These are phyloP conservation scores for Leccinum imitatum DNA, from an alignment of 768 basidiomycete genomes.

Conservation along the genomic window DNA sequence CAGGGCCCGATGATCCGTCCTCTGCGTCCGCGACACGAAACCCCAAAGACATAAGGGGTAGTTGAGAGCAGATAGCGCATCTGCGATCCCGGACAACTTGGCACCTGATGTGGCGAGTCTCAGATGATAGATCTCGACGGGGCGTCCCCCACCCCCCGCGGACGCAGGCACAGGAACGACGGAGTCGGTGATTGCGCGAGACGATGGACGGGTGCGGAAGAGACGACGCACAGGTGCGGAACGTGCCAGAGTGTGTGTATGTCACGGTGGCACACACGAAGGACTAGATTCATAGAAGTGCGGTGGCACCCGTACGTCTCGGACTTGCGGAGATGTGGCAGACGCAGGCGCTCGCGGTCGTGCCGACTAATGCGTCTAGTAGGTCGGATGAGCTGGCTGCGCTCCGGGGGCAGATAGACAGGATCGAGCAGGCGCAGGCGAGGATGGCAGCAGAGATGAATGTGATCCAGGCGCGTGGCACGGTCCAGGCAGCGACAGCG, in stretches of 20 bases:
- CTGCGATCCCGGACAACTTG: too few species aligned
- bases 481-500: neutral
- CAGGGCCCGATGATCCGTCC: too few species aligned
- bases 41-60: too few species aligned
- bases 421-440: too few species aligned
- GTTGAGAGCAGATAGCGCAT: too few species aligned
- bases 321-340: neutral
- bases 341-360: constrained; percentile 33
- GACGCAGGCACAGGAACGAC: neutral
- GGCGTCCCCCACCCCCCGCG: neutral
- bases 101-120: too few species aligned
- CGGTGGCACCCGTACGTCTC: neutral
- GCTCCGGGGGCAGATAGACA: too few species aligned
- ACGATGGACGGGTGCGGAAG: too few species aligned
- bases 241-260: neutral
- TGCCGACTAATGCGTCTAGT: constrained; percentile 22
- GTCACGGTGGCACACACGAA: neutral
- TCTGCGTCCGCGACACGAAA: too few species aligned
- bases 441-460: constrained; percentile 15
- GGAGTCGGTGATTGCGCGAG: neutral
- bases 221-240: neutral
- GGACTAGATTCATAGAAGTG: neutral
- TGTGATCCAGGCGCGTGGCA: constrained; percentile 18
- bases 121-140: neutral
- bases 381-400: too few species aligned